A percentile compares a stretch with the other conserved stretches of the same genome.
Evolutionary conservation across 306 rosid species (phyloP).

Genomic region (Medicago arabica): DNA sequence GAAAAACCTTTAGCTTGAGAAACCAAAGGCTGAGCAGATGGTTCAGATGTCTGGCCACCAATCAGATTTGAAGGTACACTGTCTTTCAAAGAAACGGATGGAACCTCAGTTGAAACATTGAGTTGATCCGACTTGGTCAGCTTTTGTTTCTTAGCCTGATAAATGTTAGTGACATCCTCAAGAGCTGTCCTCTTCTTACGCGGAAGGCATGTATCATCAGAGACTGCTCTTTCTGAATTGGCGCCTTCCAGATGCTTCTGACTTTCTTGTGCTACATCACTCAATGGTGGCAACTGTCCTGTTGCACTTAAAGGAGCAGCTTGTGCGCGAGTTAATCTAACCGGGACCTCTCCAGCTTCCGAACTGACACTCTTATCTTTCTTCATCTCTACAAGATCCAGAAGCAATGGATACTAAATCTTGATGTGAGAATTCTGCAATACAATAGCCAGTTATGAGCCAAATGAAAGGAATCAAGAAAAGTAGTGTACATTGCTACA

Average conservation of each 20-base stretch:
- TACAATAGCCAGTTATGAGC: slow-evolving; percentile 30
- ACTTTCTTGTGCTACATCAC: slow-evolving; percentile 44
- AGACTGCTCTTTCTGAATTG: slow-evolving; percentile 55
- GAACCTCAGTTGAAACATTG: slow-evolving; percentile 49
- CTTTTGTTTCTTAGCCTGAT: slow-evolving; percentile 65
- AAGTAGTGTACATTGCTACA: neutral
- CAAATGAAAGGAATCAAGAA: neutral
- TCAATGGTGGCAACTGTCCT: slow-evolving; percentile 60
- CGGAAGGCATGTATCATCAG: slow-evolving; percentile 49
- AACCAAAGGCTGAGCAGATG: slow-evolving; percentile 51
- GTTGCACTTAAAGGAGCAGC: slow-evolving; percentile 66
- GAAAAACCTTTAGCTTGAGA: slow-evolving; percentile 60
- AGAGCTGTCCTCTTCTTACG: slow-evolving; percentile 70
- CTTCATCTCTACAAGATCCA: slow-evolving; percentile 68
- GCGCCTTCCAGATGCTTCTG: slow-evolving; percentile 50
- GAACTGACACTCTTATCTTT: slow-evolving; percentile 33
- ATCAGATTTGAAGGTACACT: slow-evolving; percentile 43
- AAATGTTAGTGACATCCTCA: slow-evolving; percentile 72
- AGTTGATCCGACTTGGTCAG: slow-evolving; percentile 42
- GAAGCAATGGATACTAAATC: slow-evolving; percentile 39
- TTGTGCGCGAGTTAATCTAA: slow-evolving; percentile 74
- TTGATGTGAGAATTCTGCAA: slow-evolving; percentile 50
- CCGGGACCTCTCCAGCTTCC: slow-evolving; percentile 54
- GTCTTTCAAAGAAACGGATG: slow-evolving; percentile 44
- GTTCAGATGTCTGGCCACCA: slow-evolving; percentile 55